These are phyloP conservation scores for Hypoxylon fragiforme DNA, from an alignment of 495 filamentous ascomycete species.

Conservation along the genomic window DNA sequence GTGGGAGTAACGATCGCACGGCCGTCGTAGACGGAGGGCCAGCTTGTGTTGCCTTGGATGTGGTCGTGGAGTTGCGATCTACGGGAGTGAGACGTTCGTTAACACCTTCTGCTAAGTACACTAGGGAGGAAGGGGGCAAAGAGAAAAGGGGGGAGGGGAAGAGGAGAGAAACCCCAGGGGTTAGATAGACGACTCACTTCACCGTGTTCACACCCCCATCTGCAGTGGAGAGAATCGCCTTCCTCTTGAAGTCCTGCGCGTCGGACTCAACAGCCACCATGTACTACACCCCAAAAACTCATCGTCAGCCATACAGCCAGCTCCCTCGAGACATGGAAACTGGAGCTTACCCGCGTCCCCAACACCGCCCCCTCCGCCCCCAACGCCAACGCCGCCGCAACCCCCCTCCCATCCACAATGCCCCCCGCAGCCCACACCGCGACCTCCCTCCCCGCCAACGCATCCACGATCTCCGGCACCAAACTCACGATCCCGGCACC, in stretches of 20 bases:
- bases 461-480: conserved; percentile 52
- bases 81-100: not conserved
- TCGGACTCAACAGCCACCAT: conserved; percentile 67
- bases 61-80: conserved; percentile 70
- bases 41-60: conserved; percentile 64
- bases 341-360: conserved; percentile 63
- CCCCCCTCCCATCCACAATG: conserved; percentile 67
- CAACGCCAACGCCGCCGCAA: conserved; percentile 64
- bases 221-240: conserved; percentile 60
- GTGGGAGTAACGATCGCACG: conserved; percentile 64
- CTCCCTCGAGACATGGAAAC: not conserved
- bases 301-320: conserved; percentile 6
- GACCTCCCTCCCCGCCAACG: conserved; percentile 45
- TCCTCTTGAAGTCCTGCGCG: conserved; percentile 61
- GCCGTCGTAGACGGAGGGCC: conserved; percentile 68
- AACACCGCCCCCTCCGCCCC: conserved; percentile 68
- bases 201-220: conserved; percentile 69
- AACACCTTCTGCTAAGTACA: not conserved
- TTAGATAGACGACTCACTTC: conserved; percentile 41
- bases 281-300: conserved; percentile 48
- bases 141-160: not conserved
- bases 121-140: not conserved
- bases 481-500: conserved; percentile 60
- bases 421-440: conserved; percentile 73
- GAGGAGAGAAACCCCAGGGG: not conserved